Conservation (phyloP, 1,139 yeast genomes). For the Debaryomyces sp. region DNA sequence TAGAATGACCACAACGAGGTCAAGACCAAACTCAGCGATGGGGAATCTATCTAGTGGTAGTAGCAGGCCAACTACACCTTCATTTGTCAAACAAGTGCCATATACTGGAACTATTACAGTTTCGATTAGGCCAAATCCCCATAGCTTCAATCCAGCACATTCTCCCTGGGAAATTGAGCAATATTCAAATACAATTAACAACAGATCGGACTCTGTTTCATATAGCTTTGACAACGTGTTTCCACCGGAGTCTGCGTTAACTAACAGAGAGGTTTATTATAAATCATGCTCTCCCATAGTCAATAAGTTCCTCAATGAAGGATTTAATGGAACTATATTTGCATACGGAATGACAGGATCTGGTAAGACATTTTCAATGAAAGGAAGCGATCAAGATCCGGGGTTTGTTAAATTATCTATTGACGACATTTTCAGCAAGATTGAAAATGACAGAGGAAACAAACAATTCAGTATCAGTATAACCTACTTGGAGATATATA, state of each 20-base stretch:
- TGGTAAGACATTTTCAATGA: conserved; percentile 92
- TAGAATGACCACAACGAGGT: conserved; percentile 15
- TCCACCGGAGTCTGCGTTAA: conserved; percentile 42
- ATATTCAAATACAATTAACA: conserved; percentile 43
- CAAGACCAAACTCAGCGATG: conserved; percentile 44
- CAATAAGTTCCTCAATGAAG: conserved; percentile 63
- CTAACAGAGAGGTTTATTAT: conserved; percentile 64
- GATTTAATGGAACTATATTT: conserved; percentile 86
- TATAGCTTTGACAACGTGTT: conserved; percentile 82
- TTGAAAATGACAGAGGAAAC: conserved; percentile 31
- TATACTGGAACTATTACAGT: conserved; percentile 56
- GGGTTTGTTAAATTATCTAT: conserved; percentile 82
- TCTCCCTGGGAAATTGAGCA: conserved; percentile 50
- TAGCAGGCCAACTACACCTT: conserved; percentile 46
- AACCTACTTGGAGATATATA: conserved; percentile 87
- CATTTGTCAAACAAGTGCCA: conserved; percentile 34
- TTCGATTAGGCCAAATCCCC: conserved; percentile 57
- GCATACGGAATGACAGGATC: conserved; percentile 98
- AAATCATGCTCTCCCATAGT: conserved; percentile 65
- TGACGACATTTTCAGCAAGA: conserved; percentile 60
- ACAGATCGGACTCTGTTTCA: conserved; percentile 52
- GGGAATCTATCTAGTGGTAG: conserved; percentile 21
- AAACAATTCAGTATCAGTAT: conserved; percentile 51
- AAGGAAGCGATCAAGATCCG: conserved; percentile 66
- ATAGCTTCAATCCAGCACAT: conserved; percentile 25